Conservation (phyloP, 2,329 filamentous ascomycete genomes). For the Aspergillus chevalieri region DNA sequence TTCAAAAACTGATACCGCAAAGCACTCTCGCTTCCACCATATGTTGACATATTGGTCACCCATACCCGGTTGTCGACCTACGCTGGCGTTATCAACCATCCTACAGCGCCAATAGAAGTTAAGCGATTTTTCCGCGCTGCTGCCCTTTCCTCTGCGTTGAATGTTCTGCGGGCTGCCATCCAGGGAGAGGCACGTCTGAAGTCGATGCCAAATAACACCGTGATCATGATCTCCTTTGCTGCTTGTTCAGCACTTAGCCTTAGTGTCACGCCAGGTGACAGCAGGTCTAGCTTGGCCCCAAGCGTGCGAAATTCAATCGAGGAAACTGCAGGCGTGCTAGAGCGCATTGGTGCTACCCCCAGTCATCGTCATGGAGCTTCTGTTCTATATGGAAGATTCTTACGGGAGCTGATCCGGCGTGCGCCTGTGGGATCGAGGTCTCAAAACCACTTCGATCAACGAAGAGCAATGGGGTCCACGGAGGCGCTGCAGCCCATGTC, state of each 20-base stretch:
- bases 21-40: slow-evolving; percentile 53
- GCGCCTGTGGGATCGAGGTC: slow-evolving; percentile 19
- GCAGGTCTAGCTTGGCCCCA: slow-evolving; percentile 52
- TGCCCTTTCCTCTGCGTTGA: slow-evolving; percentile 65
- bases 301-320: slow-evolving; percentile 61
- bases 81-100: slow-evolving; percentile 67
- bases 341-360: slow-evolving; percentile 61
- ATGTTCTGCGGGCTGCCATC: slow-evolving; percentile 66
- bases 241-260: slow-evolving; percentile 63
- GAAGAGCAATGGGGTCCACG: slow-evolving; percentile 4
- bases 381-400: slow-evolving; percentile 52
- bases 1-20: slow-evolving; percentile 35
- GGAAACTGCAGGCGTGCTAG: slow-evolving; percentile 62
- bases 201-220: slow-evolving; percentile 73
- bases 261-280: slow-evolving; percentile 53
- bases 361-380: slow-evolving; percentile 63
- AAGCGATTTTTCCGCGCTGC: slow-evolving; percentile 68
- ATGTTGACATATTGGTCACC: slow-evolving; percentile 67
- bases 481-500: slow-evolving; percentile 10
- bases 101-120: slow-evolving; percentile 63
- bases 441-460: slow-evolving; percentile 8
- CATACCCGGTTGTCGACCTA: slow-evolving; percentile 71
- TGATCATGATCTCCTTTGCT: slow-evolving; percentile 73
- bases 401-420: slow-evolving; percentile 45
- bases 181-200: slow-evolving; percentile 64